Base-by-base conservation (phyloP, 805 yeast genomes). In the Trichomonascus vanleenenianus region DNA sequence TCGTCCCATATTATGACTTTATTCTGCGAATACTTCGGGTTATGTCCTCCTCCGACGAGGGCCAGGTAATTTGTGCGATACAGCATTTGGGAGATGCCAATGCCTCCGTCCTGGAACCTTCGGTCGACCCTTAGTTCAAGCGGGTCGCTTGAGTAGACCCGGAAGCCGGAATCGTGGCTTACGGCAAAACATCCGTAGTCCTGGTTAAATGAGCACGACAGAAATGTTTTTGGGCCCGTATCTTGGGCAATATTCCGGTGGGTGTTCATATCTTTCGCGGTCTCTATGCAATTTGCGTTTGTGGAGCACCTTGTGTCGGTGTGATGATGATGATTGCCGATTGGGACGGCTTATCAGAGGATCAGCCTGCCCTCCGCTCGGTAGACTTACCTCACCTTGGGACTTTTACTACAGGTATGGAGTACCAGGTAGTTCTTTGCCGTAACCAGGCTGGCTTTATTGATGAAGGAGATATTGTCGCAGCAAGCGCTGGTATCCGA, bases 1-100 rank as follows among this genome's bases (percentile, higher is more conserved):
- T 91, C 97, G 64, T 91, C 97, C 96, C 96, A 93, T 14, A 91
- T 81, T 31, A 87, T 74, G 33, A 88, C 75, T 61, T 84, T 85
- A 65, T 85, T 86, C 53, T 77, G 72, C 1, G 96, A 84, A 56
- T 78, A 85, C 50, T 77, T 73, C 18, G 96, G 96, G 48, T 73
- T 74, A 50, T 74, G 72, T 1, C 96, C 96, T 14, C 96, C 96
- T 1, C 97, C 96, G 0, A 88, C 85, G 37, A 93, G 65, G 0
- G 91, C 96, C 44, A 91, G 72, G 60, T 88, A 89, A 65, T 91
- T 91, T 0, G 97, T 88, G 37, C 96, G 75, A 60, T 87, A 85
- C 4, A 91, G 78, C 95, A 91, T 86, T 39, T 81, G 70, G 2
- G 84, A 78, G 30, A 73, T 68, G 1, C 93, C 95, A 20, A 89